Conservation (phyloP, 768 basidiomycete genomes). For the Suillus weaverae region DNA sequence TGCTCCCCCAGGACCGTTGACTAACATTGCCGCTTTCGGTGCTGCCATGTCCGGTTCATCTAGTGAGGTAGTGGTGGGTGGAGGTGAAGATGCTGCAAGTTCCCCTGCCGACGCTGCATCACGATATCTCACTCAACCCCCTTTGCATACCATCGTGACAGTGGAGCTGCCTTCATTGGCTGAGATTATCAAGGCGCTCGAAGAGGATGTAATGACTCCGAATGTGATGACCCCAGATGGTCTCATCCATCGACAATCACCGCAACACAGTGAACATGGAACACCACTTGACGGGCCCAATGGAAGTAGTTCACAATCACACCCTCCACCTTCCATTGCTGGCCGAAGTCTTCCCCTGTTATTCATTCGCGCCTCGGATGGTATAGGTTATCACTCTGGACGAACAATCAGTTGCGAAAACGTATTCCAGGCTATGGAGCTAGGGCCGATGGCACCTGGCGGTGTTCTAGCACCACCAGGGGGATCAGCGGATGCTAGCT, state of each 20-base stretch:
- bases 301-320: slow-evolving; percentile 25
- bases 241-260: slow-evolving; percentile 12
- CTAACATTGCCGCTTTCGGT: slow-evolving; percentile 60
- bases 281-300: slow-evolving; percentile 28
- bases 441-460: slow-evolving; percentile 47
- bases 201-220: slow-evolving; percentile 62
- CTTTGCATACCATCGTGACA: slow-evolving; percentile 77
- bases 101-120: slow-evolving; percentile 27
- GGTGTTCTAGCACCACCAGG: slow-evolving; percentile 46
- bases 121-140: slow-evolving; percentile 52
- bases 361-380: slow-evolving; percentile 79
- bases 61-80: slow-evolving; percentile 25
- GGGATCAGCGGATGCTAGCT: slow-evolving; percentile 56
- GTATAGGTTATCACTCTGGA: slow-evolving; percentile 89
- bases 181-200: slow-evolving; percentile 77
- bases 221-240: slow-evolving; percentile 36
- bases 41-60: slow-evolving; percentile 44
- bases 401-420: slow-evolving; percentile 83
- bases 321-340: slow-evolving; percentile 50
- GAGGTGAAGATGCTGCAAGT: slow-evolving; percentile 21
- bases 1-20: slow-evolving; percentile 65
- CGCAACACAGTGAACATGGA: slow-evolving; percentile 38
- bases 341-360: slow-evolving; percentile 75
- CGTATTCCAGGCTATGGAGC: slow-evolving; percentile 69
- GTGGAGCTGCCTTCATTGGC: slow-evolving; percentile 80